Base-by-base conservation (phyloP, 108 stramenopile genomes). In the Fistulifera solaris region DNA sequence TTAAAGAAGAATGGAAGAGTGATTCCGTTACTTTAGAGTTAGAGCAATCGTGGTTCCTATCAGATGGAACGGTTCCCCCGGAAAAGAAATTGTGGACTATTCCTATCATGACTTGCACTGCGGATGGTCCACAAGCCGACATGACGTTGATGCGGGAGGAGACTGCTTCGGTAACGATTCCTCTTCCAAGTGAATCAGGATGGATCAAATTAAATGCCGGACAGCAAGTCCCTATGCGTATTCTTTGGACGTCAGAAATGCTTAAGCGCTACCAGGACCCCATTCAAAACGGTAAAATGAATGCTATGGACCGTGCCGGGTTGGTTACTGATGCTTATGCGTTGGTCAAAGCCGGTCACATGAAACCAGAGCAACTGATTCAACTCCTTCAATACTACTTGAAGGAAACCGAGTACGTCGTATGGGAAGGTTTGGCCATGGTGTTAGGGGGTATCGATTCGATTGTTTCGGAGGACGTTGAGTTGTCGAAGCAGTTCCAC, bases 201-300 rank as follows among this genome's bases (percentile, higher is more conserved):
- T 98, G 90, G 90, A 83, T 98, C 52, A 98, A 98, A 73, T 73
- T 98, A 28, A 98, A 98, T 73, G 85, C 87, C 7, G 89, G 89
- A 23, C 96, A 98, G 60, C 88, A 96, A 57, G 95, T 92, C 2
- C 93, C 93, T 5, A 85, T 96, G 81, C 80, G 96, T 3, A 94
- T 96, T 18, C 70, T 70, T 27, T 81, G 85, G 56, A 77, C 82
- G 5, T 59, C 75, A 7, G 83, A 73, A 50, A 91, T 95, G 89
- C 55, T 94, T 41, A 52, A 77, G 14, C 77, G 82, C 24, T 63
- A 85, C 54, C 59, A 53, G 17, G 71, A 62, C 25, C 90, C 80
- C 7, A 75, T 96, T 35, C 47, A 42, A 25, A 54, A 58, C 28
- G 79, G 81, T 59, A 58, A 78, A 15, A 51, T 96, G 56, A 72